Base-by-base conservation (phyloP, 257 asterid species). In the Solanum clarkiae region DNA sequence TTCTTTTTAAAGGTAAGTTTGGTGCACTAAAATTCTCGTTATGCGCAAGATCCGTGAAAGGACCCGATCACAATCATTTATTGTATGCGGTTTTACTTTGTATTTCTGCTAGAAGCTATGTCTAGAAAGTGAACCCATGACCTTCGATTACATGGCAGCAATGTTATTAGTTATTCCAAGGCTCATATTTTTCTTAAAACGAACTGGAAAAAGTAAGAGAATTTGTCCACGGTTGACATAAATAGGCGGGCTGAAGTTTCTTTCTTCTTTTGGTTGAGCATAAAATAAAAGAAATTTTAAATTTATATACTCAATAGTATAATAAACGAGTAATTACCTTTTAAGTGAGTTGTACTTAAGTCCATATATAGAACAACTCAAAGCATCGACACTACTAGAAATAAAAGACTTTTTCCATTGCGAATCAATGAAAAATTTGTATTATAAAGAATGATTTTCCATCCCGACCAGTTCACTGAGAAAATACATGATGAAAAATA, bases 391-490 rank as follows among this genome's bases (percentile, higher is more conserved):
- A 2, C 32, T 29, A 36, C 40, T 36, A 36, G 40, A 36, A 36
- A 36, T 36, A 36, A 36, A 36, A 36, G 0, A 36, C 6, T 36
- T 36, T 36, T 36, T 36, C 1, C 42, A 4, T 32, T 4, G 42
- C 1, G 1, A 59, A 59, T n/a, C 10, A 10, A 59, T 59, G 4
- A 59, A 0, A 59, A n/a, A 59, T 59, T 59, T 59, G 1, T 20
- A 0, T n/a, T n/a, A n/a, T 10, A 4, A n/a, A n/a, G 9, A 1
- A 0, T 59, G 15, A n/a, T 59, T 59, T 1, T 20, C 0, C 0
- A 10, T 59, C 6, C 7, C 0, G 10, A 59, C 0, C 29, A 59
- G 1, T 3, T 59, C 66, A 59, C 0, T 2, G 1, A 2, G 0
- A 59, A 59, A 20, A 20, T 1, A 59, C 63, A 8, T 0, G 1